Evolutionary conservation across 208 protist genomes (phyloP).

Genomic region (Crithidia sp.): DNA sequence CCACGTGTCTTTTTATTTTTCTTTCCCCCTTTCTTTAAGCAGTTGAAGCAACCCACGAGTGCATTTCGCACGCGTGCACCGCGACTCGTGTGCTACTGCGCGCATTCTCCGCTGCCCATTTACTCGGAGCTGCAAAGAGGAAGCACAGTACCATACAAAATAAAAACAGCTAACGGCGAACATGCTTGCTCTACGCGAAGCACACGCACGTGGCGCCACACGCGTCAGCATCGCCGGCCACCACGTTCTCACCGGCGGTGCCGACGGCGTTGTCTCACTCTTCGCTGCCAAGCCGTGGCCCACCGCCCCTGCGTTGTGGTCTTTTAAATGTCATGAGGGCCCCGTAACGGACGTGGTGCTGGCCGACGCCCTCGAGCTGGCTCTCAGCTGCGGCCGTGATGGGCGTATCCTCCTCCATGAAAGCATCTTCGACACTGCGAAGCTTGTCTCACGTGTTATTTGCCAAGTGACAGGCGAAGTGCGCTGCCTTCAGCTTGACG

Average conservation of each 20-base stretch:
- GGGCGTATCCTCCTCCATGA: constrained; percentile 82
- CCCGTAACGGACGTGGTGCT: constrained; percentile 73
- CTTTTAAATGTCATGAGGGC: constrained; percentile 68
- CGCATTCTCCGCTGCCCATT: too few species aligned
- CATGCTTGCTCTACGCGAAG: constrained; percentile 49
- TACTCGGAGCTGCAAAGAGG: neutral
- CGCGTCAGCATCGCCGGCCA: constrained; percentile 61
- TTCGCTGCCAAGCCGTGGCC: constrained; percentile 55
- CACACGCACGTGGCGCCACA: constrained; percentile 55
- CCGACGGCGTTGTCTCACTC: constrained; percentile 79
- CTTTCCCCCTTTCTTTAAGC: too few species aligned
- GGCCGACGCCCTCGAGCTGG: constrained; percentile 46
- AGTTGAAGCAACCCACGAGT: too few species aligned
- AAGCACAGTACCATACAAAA: neutral
- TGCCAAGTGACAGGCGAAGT: constrained; percentile 86
- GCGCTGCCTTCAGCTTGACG: constrained; percentile 73
- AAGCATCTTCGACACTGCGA: constrained; percentile 34
- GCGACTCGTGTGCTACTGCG: too few species aligned
- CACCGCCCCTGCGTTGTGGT: constrained; percentile 55
- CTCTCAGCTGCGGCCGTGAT: constrained; percentile 75
- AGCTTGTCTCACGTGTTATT: constrained; percentile 59
- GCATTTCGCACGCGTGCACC: too few species aligned
- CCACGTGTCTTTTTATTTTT: too few species aligned
- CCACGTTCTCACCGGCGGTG: constrained; percentile 70
- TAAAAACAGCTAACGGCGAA: too few species aligned